Base-by-base conservation (phyloP, 345 rosid genomes). In the Gossypium thurberi region DNA sequence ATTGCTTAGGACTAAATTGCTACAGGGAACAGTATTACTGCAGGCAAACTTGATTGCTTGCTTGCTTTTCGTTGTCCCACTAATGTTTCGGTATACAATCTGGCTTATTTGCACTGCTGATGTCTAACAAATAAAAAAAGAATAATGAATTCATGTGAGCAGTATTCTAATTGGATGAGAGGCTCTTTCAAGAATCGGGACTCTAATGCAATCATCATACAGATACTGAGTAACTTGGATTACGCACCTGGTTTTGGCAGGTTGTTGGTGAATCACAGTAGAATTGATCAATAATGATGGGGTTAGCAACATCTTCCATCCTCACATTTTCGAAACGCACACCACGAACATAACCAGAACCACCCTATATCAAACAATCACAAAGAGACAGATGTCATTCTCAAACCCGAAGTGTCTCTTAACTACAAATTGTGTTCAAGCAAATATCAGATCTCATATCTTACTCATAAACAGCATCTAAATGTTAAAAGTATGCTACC, bases 271-370 rank as follows among this genome's bases (percentile, higher is more conserved):
- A 95, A 84, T 95, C 99, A 25, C 99, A 95, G 78, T 95, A 95
- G 90, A 93, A 95, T 56, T 95, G 98, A 77, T 95, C 99, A 18
- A 95, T 95, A 63, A 95, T 84, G 70, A 95, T 91, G 25, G 97
- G 98, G 81, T 95, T 92, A 17, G 82, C 86, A 26, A 91, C 97
- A 57, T 95, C 83, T 42, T 86, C 86, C 98, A 93, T 87, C 86
- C 71, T 78, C 28, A 95, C 90, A 58, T 95, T 95, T 65, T 95
- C 91, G 6, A 83, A 95, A 69, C 90, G 96, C 26, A 95, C 81
- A 7, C 86, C 96, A 59, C 88, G 88, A 28, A 95, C 98, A 82
- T 90, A 90, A 26, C 99, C 99, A 44, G 88, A 84, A 64, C 99
- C 99, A 20, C 98, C 99, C 98, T 95, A 77, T 17, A 74, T 48